Percentiles rank a stretch among this genome's conserved stretches.
phyloP scores from a whole-genome alignment of 1,284 basidiomycete genomes.

The Papiliotrema flavescens region DNA sequence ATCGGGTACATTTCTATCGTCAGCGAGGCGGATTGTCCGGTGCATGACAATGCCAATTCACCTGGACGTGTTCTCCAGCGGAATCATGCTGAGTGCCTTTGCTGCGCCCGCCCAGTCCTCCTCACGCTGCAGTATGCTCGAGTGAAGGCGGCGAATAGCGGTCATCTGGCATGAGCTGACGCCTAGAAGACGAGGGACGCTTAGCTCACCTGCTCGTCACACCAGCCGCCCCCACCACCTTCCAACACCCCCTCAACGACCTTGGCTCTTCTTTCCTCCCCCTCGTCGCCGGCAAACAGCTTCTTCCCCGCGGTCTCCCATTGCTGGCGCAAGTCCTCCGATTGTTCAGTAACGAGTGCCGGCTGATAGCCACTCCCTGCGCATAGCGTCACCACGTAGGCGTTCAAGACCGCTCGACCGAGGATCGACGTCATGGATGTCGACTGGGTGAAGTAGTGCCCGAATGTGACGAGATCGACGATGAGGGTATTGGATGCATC shows the following conservation, averaged over 20 bases:
- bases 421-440: slow-evolving; percentile 41
- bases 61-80: slow-evolving; percentile 87
- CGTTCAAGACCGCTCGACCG: slow-evolving; percentile 38
- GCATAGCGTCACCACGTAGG: slow-evolving; percentile 32
- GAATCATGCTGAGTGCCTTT: slow-evolving; percentile 81
- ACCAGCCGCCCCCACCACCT: slow-evolving; percentile 59
- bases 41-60: slow-evolving; percentile 40
- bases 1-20: slow-evolving; percentile 64
- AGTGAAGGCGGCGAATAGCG: slow-evolving; percentile 75
- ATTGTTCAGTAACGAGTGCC: slow-evolving; percentile 13
- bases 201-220: slow-evolving; percentile 79
- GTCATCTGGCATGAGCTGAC: slow-evolving; percentile 66
- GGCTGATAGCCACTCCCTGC: slow-evolving; percentile 24
- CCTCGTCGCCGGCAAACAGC: slow-evolving; percentile 25
- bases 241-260: slow-evolving; percentile 39
- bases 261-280: slow-evolving; percentile 28
- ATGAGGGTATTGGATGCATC: slow-evolving; percentile 58
- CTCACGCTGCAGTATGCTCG: slow-evolving; percentile 79
- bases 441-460: slow-evolving; percentile 38
- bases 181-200: not conserved
- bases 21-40: not conserved
- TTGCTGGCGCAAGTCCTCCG: slow-evolving; percentile 15
- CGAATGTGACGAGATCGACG: slow-evolving; percentile 48
- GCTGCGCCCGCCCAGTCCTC: slow-evolving; percentile 94
- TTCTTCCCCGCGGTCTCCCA: slow-evolving; percentile 25